Evolutionary conservation across 1,139 yeast species (phyloP).

Genomic region (Pichiaceae sp.): DNA sequence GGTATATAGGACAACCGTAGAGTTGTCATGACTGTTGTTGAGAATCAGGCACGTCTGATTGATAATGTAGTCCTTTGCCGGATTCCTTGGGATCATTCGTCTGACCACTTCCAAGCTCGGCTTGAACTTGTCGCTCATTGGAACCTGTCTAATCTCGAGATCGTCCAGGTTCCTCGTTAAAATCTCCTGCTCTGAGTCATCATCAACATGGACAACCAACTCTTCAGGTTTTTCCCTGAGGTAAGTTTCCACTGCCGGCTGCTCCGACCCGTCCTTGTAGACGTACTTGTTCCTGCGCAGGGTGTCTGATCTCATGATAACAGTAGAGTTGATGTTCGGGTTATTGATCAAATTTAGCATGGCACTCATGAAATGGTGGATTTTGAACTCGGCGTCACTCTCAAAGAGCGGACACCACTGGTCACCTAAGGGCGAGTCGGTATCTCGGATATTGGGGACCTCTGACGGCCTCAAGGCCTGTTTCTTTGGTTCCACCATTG

Average conservation of each 20-base stretch:
- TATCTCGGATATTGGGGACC: conserved; percentile 26
- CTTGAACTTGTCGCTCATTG: conserved; percentile 29
- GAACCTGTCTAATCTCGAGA: conserved; percentile 38
- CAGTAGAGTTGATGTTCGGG: conserved; percentile 90
- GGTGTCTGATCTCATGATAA: conserved; percentile 82
- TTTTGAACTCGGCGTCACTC: conserved; percentile 35
- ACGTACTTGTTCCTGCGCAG: conserved; percentile 44
- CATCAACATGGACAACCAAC: conserved; percentile 6
- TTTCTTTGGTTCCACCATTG: background rate
- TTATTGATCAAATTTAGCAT: conserved; percentile 74
- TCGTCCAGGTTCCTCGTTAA: conserved; percentile 49
- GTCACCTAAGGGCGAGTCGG: conserved; percentile 47
- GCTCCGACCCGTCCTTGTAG: conserved; percentile 8
- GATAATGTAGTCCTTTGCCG: conserved; percentile 71
- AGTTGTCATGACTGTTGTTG: conserved; percentile 25
- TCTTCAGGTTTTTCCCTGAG: conserved; percentile 27
- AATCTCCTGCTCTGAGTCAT: conserved; percentile 23
- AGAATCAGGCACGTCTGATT: conserved; percentile 75
- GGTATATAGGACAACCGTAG: conserved; percentile 57
- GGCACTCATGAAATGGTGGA: conserved; percentile 59
- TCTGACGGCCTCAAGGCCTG: conserved; percentile 16
- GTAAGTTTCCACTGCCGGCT: conserved; percentile 14
- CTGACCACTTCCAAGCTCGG: conserved; percentile 55
- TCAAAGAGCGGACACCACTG: conserved; percentile 58
- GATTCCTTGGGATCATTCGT: conserved; percentile 82